Evolutionary conservation across 352 stramenopile genomes (phyloP), one percentile per base, ranked within the genome.

Genomic region (Phytophthora palmivora): DNA sequence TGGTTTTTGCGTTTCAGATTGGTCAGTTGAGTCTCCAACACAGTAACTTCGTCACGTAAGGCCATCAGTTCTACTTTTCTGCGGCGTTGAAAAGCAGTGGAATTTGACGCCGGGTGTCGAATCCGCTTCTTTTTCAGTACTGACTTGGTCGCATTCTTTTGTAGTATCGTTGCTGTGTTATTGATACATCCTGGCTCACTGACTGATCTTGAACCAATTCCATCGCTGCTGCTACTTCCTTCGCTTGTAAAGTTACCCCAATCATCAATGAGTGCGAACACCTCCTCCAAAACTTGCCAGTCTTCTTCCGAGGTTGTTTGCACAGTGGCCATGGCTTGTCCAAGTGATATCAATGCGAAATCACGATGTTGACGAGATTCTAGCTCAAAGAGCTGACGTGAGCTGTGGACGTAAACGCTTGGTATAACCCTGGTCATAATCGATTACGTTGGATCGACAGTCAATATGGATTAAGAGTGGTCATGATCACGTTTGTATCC

Each of bases 41-140:
- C n/a, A 11, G 12, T 9, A 4, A 44, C 38, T 58, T 63, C 36
- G 14, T 57, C 33, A 3, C 60, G 60, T 1, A 63, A 34, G 10
- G 52, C 37, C n/a, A 47, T 4, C 15, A 64, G 10, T 34, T 70
- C 47, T 2, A 34, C 53, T 28, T 57, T 61, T 39, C 50, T 59
- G 1, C 54, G 54, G 7, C 54, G 61, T 36, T 70, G 61, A 14
- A 70, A 52, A 12, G 47, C 61, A 9, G 61, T 70, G 0, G 61
- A 70, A 34, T 53, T 64, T 6, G 46, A 64, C 33, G 56, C 61
- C 9, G 61, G 46, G 18, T 36, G 57, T 33, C 61, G 38, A 32
- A 64, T 43, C 33, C 58, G 45, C 33, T 57, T 60, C 47, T 60
- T 60, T 18, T 70, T 60, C 5, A 6, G 8, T 14, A 4, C 14